Percentiles rank a stretch among this genome's conserved stretches.
Conservation (phyloP, 1,139 yeast species). For the Schizosaccharomyces versatilis region DNA sequence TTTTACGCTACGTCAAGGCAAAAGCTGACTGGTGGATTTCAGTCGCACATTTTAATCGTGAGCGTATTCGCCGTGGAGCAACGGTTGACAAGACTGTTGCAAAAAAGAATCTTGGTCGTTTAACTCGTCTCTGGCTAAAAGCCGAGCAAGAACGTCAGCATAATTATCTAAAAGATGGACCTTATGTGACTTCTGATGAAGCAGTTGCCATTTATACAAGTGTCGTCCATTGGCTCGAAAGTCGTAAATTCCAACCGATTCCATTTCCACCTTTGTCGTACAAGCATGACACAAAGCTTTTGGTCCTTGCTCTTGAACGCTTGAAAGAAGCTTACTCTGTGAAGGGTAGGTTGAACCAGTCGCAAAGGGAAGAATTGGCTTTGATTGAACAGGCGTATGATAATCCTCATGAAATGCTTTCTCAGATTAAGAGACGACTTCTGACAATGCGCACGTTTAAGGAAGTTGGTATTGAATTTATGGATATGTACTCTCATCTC, state of each 20-base stretch:
- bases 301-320: constrained; percentile 73
- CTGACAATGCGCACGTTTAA: constrained; percentile 82
- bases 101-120: constrained; percentile 72
- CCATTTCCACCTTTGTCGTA: constrained; percentile 86
- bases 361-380: constrained; percentile 81
- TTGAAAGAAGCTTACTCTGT: constrained; percentile 65
- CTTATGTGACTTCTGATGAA: constrained; percentile 64
- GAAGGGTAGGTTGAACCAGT: constrained; percentile 63
- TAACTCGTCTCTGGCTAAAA: constrained; percentile 80
- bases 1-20: constrained; percentile 73
- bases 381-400: constrained; percentile 91
- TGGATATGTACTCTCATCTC: constrained; percentile 70
- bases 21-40: constrained; percentile 95
- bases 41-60: constrained; percentile 80
- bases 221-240: constrained; percentile 84
- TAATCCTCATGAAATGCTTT: constrained; percentile 80
- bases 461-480: constrained; percentile 72
- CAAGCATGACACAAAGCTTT: constrained; percentile 76
- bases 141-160: constrained; percentile 79
- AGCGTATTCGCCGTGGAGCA: constrained; percentile 65
- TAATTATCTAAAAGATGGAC: constrained; percentile 65
- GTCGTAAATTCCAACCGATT: constrained; percentile 62
- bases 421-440: constrained; percentile 59
- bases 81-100: constrained; percentile 88
- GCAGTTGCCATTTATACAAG: constrained; percentile 72